These are phyloP conservation scores for Dichotomocladium elegans DNA, from an alignment of 371 early-diverging fungal genomes.

Conservation along the genomic window DNA sequence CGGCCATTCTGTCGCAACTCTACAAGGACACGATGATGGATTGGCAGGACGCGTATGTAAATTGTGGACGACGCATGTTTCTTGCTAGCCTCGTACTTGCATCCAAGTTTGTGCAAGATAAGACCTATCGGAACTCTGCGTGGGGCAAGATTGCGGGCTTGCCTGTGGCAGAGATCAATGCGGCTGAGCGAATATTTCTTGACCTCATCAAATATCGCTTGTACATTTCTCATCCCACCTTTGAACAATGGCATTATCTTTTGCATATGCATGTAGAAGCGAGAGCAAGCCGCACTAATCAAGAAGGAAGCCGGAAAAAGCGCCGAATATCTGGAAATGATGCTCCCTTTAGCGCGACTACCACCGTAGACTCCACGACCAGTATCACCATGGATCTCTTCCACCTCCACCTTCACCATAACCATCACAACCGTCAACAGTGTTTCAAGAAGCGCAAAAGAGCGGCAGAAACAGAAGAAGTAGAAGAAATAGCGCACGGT, in stretches of 20 bases:
- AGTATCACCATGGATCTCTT: background rate
- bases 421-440: too few relatives aligned
- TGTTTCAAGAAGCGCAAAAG: too few relatives aligned
- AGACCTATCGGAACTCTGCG: constrained; percentile 72
- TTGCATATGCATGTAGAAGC: constrained; percentile 46
- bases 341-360: background rate
- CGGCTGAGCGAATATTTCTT: constrained; percentile 67
- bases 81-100: constrained; percentile 67
- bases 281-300: constrained; percentile 13
- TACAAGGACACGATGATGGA: background rate
- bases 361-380: too few relatives aligned
- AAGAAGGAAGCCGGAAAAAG: background rate
- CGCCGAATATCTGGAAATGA: background rate
- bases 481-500: too few relatives aligned
- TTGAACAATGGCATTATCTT: constrained; percentile 64
- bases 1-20: constrained; percentile 19
- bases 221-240: constrained; percentile 58
- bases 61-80: constrained; percentile 72
- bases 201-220: constrained; percentile 65
- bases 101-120: constrained; percentile 71
- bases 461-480: too few relatives aligned
- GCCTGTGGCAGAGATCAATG: constrained; percentile 67
- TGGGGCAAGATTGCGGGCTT: constrained; percentile 75
- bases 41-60: constrained; percentile 47
- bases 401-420: background rate